Percentiles rank a stretch among this genome's conserved stretches.
Conservation (phyloP, 768 basidiomycete species). For the Tulasnella sp. region DNA sequence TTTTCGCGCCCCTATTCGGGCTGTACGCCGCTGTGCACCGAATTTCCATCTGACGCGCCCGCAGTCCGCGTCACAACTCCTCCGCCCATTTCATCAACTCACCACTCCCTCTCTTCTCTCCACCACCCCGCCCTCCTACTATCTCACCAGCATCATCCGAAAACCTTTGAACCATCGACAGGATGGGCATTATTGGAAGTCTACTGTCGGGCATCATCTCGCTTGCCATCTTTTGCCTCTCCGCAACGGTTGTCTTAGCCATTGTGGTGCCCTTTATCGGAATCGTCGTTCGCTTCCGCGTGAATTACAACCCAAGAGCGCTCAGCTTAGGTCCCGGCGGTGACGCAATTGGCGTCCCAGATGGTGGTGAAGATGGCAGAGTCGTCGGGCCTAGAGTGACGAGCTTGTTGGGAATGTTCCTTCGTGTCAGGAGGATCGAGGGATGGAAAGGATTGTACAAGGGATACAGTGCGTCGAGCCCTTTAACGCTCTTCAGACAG, state of each 20-base stretch:
- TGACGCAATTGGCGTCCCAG: constrained; percentile 44
- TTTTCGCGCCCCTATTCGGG: constrained; percentile 1
- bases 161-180: neutral
- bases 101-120: neutral
- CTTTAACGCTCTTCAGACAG: neutral
- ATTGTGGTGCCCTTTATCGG: constrained; percentile 27
- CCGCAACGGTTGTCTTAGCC: constrained; percentile 12
- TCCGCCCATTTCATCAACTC: neutral
- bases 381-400: constrained; percentile 61
- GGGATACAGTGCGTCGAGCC: constrained; percentile 53
- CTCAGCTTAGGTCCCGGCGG: constrained; percentile 73
- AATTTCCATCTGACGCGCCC: constrained; percentile 1
- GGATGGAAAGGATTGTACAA: constrained; percentile 76
- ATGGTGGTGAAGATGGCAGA: constrained; percentile 49
- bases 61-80: constrained; percentile 1
- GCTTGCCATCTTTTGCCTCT: neutral
- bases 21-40: constrained; percentile 1
- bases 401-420: constrained; percentile 58
- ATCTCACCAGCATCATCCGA: neutral
- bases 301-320: constrained; percentile 82
- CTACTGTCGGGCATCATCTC: constrained; percentile 5
- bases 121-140: neutral
- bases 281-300: constrained; percentile 42
- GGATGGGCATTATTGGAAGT: neutral
- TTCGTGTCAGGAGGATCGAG: constrained; percentile 68